Base-by-base conservation (phyloP, 1,284 basidiomycete genomes). In the Tilletia horrida region DNA sequence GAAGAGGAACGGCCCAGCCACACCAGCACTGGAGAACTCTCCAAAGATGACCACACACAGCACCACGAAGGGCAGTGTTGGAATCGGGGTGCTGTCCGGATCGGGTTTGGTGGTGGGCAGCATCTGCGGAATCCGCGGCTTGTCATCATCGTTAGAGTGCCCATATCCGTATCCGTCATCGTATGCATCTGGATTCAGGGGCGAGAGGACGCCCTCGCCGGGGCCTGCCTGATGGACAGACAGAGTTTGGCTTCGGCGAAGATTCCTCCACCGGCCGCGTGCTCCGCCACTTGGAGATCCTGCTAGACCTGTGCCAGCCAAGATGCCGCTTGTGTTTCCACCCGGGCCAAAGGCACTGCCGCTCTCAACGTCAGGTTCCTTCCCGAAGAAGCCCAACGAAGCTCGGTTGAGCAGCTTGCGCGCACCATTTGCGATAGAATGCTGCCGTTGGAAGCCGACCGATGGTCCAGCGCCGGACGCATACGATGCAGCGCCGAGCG, bases 1-100 rank as follows among this genome's bases (percentile, higher is more conserved):
- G 68, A 81, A 81, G 23, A 81, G 66, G 68, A 81, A 81, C 0
- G 80, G 80, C 66, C 80, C 80, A 3, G 80, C 79, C 9, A 81
- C 80, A 47, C 52, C 63, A 11, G 66, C 65, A 57, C 64, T 65
- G 75, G 91, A 91, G 48, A 80, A 81, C 68, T 81, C 80, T 62
- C 79, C 79, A 71, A 81, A 81, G 66, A 79, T 75, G 31, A 79
- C 69, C 35, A 80, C 64, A 61, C 79, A 81, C 1, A 81, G 71
- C 8, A 81, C 80, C 55, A 78, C 69, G 65, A 81, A 80, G 11
- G 80, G 80, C 14, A 81, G 66, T 2, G 72, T 67, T 9, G 80
- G 80, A 42, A 81, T 76, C 16, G 80, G 80, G 1, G 69, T 79
- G 11, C 72, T 72, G 64, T 76, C 59, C 47, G 48, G 42, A 16